Conservation (phyloP, 139 green algal genomes). For the Chlorella sp. region DNA sequence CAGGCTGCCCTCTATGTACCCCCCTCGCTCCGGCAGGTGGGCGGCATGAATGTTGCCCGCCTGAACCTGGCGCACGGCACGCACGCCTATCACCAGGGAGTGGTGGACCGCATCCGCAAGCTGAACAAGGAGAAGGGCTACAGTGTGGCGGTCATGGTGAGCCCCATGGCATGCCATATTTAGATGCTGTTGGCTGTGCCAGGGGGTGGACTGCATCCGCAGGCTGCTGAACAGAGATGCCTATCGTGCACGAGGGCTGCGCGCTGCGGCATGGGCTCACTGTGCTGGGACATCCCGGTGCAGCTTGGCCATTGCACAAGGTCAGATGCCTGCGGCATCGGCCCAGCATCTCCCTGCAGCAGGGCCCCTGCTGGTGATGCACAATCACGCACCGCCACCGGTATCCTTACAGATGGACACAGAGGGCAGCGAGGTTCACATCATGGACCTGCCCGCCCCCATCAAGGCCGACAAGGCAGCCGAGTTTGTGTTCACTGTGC, state of each 20-base stretch:
- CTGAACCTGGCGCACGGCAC: constrained; percentile 79
- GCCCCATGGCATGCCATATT: too few species aligned
- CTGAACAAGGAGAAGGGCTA: constrained; percentile 83
- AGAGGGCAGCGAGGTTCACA: constrained; percentile 88
- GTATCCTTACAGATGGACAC: constrained; percentile 92
- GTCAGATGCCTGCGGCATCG: too few species aligned
- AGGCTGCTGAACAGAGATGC: too few species aligned
- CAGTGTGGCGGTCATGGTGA: constrained; percentile 35
- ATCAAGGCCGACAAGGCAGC: constrained; percentile 68
- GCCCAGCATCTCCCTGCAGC: too few species aligned
- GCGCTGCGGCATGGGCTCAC: too few species aligned
- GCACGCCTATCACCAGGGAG: constrained; percentile 67
- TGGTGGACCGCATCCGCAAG: constrained; percentile 69
- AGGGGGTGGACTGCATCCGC: constrained; percentile 54
- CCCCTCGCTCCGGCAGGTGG: background rate
- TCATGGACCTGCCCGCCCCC: constrained; percentile 59
- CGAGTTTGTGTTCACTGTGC: constrained; percentile 75
- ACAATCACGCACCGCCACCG: too few species aligned
- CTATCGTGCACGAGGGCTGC: too few species aligned
- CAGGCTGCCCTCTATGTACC: too few species aligned
- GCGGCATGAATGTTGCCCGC: constrained; percentile 76
- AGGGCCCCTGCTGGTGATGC: too few species aligned
- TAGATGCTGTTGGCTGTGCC: too few species aligned
- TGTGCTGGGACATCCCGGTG: too few species aligned
- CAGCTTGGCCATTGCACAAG: too few species aligned